Evolutionary conservation across 2,329 filamentous ascomycete genomes (phyloP), one percentile per base, ranked within the genome.

Genomic region (Pseudofabraea citricarpa): DNA sequence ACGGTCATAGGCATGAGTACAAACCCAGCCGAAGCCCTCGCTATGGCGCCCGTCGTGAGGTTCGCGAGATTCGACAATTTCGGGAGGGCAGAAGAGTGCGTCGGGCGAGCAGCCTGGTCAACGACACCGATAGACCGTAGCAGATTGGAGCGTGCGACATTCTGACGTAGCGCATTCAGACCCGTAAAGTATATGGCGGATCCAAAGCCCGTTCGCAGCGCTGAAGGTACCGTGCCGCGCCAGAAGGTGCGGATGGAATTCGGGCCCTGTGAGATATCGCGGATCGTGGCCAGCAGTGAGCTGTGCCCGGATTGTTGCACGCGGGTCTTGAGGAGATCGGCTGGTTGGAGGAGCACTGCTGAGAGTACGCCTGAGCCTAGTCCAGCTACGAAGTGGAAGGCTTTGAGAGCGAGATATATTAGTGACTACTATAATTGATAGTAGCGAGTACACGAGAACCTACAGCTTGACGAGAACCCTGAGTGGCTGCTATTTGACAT

Each of bases 1-100:
- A 98, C 85, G 1, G 93, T 98, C 48, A 97, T 79, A 2, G 93
- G 93, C 87, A 96, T 97, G 67, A 97, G 81, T 36, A 94, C 69
- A 59, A 96, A 87, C 27, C 93, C 93, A 0, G 91, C 91, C 41
- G 86, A 83, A 1, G 89, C 90, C 41, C 93, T 78, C 19, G 93
- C 90, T 15, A 82, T 73, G 6, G 90, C 90, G 8, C 93, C 93
- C 0, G 91, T 90, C 10, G 86, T 69, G 16, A 98, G 74, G 59
- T 98, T 98, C 40, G 85, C 87, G 3, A 83, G 79, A 60, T 93
- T 89, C 49, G 85, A 87, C 36, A 97, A 75, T 53, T 86, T 86
- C 1, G 90, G 89, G 9, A 96, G 74, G 2, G 82, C 81, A 4
- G 86, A 91, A 2, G 86, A 90, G 44, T 70, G 53, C 7, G 32